These are phyloP conservation scores for Trichophyton equinum DNA, from an alignment of 2,329 filamentous ascomycete species.

Conservation along the genomic window DNA sequence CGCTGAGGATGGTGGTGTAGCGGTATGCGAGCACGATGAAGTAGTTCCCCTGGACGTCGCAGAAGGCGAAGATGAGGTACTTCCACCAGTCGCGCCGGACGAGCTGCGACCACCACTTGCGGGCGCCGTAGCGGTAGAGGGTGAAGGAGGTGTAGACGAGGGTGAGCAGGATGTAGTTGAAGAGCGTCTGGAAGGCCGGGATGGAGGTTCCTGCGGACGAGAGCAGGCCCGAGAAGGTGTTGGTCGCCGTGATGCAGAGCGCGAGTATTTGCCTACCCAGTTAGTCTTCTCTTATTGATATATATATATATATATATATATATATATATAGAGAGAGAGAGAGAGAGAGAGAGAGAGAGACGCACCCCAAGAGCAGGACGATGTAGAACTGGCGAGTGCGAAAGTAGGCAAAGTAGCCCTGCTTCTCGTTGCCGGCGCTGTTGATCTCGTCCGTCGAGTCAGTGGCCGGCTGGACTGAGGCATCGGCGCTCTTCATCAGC, in stretches of 20 bases:
- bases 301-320: neutral
- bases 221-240: slow-evolving; percentile 76
- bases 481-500: slow-evolving; percentile 1
- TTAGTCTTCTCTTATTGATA: slow-evolving; percentile 2
- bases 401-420: slow-evolving; percentile 55
- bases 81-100: slow-evolving; percentile 70
- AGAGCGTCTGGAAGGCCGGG: slow-evolving; percentile 88
- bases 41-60: slow-evolving; percentile 95
- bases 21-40: slow-evolving; percentile 91
- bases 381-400: slow-evolving; percentile 79
- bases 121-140: slow-evolving; percentile 62
- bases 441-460: too few species aligned
- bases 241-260: slow-evolving; percentile 82
- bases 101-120: slow-evolving; percentile 52
- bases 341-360: too few species aligned
- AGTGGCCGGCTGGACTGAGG: too few species aligned
- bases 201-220: slow-evolving; percentile 58
- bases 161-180: slow-evolving; percentile 81
- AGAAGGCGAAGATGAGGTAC: slow-evolving; percentile 82
- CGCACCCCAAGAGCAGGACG: slow-evolving; percentile 60
- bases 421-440: slow-evolving; percentile 26
- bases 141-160: slow-evolving; percentile 71
- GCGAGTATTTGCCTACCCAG: slow-evolving; percentile 57
- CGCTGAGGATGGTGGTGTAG: slow-evolving; percentile 81
- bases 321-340: too few species aligned